Evolutionary conservation across 2,329 filamentous ascomycete species (phyloP).

Genomic region (Aspergillus pseudotamarii): DNA sequence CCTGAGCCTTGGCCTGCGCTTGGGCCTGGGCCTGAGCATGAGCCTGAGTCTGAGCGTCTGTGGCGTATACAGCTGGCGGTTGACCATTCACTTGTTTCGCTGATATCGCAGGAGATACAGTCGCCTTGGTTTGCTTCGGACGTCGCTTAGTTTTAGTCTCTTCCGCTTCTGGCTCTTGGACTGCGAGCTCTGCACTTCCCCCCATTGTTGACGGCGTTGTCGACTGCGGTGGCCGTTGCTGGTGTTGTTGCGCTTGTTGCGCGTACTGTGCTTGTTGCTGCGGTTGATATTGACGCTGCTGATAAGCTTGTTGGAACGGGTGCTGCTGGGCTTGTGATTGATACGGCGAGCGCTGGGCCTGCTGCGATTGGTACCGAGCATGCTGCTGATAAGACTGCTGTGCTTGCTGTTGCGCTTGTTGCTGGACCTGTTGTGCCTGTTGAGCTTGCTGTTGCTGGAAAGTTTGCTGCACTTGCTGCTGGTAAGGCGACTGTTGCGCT

Average conservation of each 20-base stretch:
- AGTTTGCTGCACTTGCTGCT: conserved; percentile 17
- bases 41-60: conserved; percentile 4
- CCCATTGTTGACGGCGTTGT: conserved; percentile 16
- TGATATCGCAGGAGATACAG: conserved; percentile 10
- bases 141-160: conserved; percentile 12
- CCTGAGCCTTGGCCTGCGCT: background rate
- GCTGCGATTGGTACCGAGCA: conserved; percentile 17
- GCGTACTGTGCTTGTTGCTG: conserved; percentile 24
- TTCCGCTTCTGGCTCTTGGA: conserved; percentile 12
- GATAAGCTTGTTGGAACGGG: conserved; percentile 21
- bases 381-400: conserved; percentile 23
- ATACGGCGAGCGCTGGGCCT: conserved; percentile 21
- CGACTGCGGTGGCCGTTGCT: conserved; percentile 17
- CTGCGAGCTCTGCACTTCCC: conserved; percentile 2
- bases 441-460: conserved; percentile 21
- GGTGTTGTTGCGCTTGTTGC: conserved; percentile 21
- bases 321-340: conserved; percentile 20
- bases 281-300: conserved; percentile 23
- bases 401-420: conserved; percentile 21
- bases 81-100: conserved; percentile 19
- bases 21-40: background rate
- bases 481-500: conserved; percentile 19
- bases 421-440: conserved; percentile 20
- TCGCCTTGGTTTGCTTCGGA: conserved; percentile 15
- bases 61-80: conserved; percentile 11